Conservation (phyloP, 192 early-diverging fungal species). For the Geranomyces michiganensis region DNA sequence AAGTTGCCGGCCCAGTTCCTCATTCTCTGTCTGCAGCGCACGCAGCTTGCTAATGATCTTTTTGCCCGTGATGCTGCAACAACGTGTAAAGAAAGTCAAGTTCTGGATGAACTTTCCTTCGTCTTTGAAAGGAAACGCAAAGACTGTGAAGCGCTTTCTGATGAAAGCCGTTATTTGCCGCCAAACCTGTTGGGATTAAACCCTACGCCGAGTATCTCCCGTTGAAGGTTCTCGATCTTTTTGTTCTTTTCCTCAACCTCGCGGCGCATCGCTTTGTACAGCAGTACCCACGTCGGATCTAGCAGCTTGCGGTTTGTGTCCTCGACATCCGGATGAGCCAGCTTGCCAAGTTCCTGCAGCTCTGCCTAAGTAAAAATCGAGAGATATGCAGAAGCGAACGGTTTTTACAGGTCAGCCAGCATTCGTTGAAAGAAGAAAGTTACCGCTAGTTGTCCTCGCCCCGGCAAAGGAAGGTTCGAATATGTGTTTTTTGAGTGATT, state of each 20-base stretch:
- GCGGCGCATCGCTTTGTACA: slow-evolving; percentile 34
- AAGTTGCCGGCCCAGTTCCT: slow-evolving; percentile 39
- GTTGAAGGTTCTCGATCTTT: slow-evolving; percentile 37
- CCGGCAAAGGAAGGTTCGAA: too few species aligned
- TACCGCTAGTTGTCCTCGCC: background rate
- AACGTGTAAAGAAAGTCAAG: background rate
- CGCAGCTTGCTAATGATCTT: slow-evolving; percentile 29
- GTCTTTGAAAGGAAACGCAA: too few species aligned
- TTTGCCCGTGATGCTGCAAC: slow-evolving; percentile 34
- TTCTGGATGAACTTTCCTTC: too few species aligned
- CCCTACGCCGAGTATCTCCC: slow-evolving; percentile 26
- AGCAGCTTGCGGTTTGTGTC: slow-evolving; percentile 17
- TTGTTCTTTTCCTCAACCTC: slow-evolving; percentile 36
- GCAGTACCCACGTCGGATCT: slow-evolving; percentile 27
- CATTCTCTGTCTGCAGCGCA: slow-evolving; percentile 35
- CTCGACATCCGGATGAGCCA: slow-evolving; percentile 12
- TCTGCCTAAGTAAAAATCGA: background rate
- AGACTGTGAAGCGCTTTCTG: too few species aligned
- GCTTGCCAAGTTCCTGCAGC: background rate
- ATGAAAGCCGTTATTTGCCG: too few species aligned
- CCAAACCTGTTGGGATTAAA: slow-evolving; percentile 37
- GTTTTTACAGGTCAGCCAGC: too few species aligned
- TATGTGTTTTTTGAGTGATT: too few species aligned
- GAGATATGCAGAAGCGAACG: background rate
- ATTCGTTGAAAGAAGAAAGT: background rate